Base-by-base conservation (phyloP, 2,329 filamentous ascomycete genomes). In the Rhynchosporium graminicola region DNA sequence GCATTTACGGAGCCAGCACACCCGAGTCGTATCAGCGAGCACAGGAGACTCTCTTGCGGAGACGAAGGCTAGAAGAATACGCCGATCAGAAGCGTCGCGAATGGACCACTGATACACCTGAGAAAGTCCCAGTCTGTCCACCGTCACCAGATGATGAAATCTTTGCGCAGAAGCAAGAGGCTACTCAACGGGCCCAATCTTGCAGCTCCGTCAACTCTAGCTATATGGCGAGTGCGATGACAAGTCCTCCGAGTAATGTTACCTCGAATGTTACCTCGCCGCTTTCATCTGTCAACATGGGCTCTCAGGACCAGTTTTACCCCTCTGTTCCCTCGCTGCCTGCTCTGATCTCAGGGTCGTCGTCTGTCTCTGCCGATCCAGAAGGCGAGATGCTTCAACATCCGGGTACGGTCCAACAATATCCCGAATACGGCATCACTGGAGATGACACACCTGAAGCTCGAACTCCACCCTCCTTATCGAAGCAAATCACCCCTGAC, bases 251-350 rank as follows among this genome's bases (percentile, higher is more conserved):
- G 20, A 20, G 20, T 20, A 20, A 20, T 20, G 20, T 20, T 20
- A 20, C 20, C 20, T 72, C 70, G 10, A 60, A 69, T 45, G 52
- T 66, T 4, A 62, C 64, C 2, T 72, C 70, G 62, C 74, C 58
- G n/a, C 72, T 76, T 0, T 77, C 79, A 3, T 80, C 81, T 5
- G 77, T 79, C 8, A 81, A 82, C 68, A 69, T 82, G 15, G 78
- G 77, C 2, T 87, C 70, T 13, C 65, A 63, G 13, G 71, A 71
- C 40, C 70, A 71, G 55, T 64, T 69, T 33, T 73, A 86, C 72
- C 83, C 83, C 60, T 88, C 85, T 3, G 85, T 88, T 58, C 85
- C 85, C 0, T 88, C 86, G 4, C 74, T 88, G 2, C 86, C 86
- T 10, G 85, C 85, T 6, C 76, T 88, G 7, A 77, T 88, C 10